phyloP scores from a whole-genome alignment of 768 basidiomycete genomes.

The Lanmaoa pseudosensibilis region DNA sequence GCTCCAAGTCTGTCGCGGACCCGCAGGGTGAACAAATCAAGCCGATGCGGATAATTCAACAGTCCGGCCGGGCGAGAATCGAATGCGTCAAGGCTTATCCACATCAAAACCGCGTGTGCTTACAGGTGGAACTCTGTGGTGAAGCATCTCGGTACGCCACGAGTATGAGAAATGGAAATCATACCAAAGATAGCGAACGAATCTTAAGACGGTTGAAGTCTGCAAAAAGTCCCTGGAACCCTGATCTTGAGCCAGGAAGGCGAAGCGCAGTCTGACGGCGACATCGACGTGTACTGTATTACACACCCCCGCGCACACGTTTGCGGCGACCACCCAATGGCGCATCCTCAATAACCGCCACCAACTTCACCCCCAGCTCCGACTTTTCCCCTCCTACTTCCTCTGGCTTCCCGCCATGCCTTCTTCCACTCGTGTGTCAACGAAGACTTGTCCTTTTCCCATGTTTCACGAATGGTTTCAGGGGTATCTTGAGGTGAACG shows the following conservation, averaged over 20 bases:
- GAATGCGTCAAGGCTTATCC: neutral
- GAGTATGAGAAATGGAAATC: neutral
- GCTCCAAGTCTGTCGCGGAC: neutral
- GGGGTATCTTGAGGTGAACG: constrained; percentile 27
- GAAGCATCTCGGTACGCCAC: neutral
- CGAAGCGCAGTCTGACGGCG: neutral
- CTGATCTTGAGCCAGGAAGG: neutral
- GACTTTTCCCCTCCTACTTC: constrained; percentile 55
- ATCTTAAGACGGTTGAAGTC: neutral
- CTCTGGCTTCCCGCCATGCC: constrained; percentile 72
- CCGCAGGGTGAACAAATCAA: neutral
- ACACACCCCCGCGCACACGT: neutral
- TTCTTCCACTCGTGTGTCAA: constrained; percentile 79
- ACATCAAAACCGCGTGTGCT: neutral
- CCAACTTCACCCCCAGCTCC: constrained; percentile 38
- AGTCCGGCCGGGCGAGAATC: neutral
- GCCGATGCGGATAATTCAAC: neutral
- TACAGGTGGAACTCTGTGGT: neutral
- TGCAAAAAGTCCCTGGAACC: neutral
- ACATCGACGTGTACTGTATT: neutral
- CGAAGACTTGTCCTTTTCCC: constrained; percentile 69
- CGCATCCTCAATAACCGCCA: constrained; percentile 9
- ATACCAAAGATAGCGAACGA: neutral
- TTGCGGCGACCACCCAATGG: neutral
- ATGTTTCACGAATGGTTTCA: constrained; percentile 56